phyloP scores from a whole-genome alignment of 1,284 basidiomycete genomes.

The Leccinum pachyderme region DNA sequence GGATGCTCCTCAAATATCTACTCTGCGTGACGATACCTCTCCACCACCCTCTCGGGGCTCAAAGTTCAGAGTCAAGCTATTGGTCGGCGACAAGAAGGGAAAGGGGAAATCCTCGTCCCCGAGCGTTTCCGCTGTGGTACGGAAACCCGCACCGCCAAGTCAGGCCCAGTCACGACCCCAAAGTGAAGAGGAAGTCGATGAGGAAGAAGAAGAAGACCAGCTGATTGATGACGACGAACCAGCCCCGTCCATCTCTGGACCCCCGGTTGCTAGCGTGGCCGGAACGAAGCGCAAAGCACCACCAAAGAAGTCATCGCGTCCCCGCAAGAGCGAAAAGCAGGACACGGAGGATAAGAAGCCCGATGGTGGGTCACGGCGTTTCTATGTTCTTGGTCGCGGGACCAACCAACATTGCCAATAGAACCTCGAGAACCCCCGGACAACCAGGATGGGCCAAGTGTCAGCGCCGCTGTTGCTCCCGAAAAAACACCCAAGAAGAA shows the following conservation, averaged over 20 bases:
- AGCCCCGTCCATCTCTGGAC: slow-evolving; percentile 27
- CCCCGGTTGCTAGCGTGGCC: slow-evolving; percentile 29
- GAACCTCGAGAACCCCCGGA: slow-evolving; percentile 32
- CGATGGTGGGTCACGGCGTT: slow-evolving; percentile 23
- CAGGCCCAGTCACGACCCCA: slow-evolving; percentile 22
- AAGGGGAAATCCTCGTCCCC: slow-evolving; percentile 32
- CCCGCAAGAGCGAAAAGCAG: slow-evolving; percentile 43
- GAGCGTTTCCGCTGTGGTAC: slow-evolving; percentile 24
- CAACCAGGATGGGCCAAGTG: slow-evolving; percentile 25
- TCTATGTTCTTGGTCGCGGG: slow-evolving; percentile 8
- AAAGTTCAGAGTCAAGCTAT: slow-evolving; percentile 51
- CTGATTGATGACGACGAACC: slow-evolving; percentile 65
- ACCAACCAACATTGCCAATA: slow-evolving; percentile 25
- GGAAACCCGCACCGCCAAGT: slow-evolving; percentile 23
- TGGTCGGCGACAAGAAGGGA: slow-evolving; percentile 47
- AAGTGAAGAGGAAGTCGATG: slow-evolving; percentile 46
- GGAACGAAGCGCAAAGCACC: slow-evolving; percentile 47
- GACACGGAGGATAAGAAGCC: slow-evolving; percentile 37
- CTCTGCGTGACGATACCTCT: slow-evolving; percentile 63
- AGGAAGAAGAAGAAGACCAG: slow-evolving; percentile 75
- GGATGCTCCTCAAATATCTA: slow-evolving; percentile 69
- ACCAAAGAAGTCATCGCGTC: slow-evolving; percentile 46
- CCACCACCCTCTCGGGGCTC: slow-evolving; percentile 53
- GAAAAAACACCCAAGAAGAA: slow-evolving; percentile 41
- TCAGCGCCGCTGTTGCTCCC: slow-evolving; percentile 11